These are phyloP conservation scores for Fusarium longipes DNA, from an alignment of 2,329 filamentous ascomycete species.

Conservation along the genomic window DNA sequence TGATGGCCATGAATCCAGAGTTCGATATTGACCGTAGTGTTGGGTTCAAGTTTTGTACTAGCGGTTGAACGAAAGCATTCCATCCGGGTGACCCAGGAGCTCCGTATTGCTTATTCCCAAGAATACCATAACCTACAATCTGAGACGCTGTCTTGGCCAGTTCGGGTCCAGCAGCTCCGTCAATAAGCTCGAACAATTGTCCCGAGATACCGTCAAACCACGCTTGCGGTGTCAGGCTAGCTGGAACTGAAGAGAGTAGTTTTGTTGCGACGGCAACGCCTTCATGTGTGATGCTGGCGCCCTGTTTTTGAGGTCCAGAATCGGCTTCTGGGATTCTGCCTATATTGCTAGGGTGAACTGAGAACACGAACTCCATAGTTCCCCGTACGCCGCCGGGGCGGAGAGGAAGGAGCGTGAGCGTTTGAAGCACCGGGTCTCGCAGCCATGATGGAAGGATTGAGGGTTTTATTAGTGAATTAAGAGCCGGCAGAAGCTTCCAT, in stretches of 20 bases:
- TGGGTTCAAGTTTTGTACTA: constrained; percentile 65
- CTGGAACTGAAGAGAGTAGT: constrained; percentile 70
- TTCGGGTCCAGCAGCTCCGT: constrained; percentile 59
- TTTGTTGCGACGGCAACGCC: constrained; percentile 72
- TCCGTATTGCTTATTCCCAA: constrained; percentile 72
- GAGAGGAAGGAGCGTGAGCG: constrained; percentile 70
- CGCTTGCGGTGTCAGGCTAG: constrained; percentile 61
- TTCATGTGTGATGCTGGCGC: constrained; percentile 74
- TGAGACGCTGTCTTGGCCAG: constrained; percentile 53
- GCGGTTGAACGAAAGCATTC: constrained; percentile 69
- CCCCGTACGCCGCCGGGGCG: constrained; percentile 72
- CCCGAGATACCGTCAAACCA: constrained; percentile 72
- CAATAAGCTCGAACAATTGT: constrained; percentile 71
- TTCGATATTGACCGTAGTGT: constrained; percentile 40
- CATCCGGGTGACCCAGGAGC: constrained; percentile 72
- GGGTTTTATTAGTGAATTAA: constrained; percentile 74
- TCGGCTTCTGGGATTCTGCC: constrained; percentile 54
- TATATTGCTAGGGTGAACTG: constrained; percentile 69
- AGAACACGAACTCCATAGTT: constrained; percentile 77
- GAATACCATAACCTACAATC: constrained; percentile 66
- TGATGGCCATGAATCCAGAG: constrained; percentile 20
- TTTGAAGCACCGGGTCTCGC: constrained; percentile 65
- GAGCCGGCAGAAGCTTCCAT: constrained; percentile 67
- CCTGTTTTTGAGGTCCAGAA: constrained; percentile 62
- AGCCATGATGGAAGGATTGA: constrained; percentile 69